A percentile compares a stretch with the other conserved stretches of the same genome.
Conservation (phyloP, 176 grass and related monocot genomes). For the Aegilops umbellulata region DNA sequence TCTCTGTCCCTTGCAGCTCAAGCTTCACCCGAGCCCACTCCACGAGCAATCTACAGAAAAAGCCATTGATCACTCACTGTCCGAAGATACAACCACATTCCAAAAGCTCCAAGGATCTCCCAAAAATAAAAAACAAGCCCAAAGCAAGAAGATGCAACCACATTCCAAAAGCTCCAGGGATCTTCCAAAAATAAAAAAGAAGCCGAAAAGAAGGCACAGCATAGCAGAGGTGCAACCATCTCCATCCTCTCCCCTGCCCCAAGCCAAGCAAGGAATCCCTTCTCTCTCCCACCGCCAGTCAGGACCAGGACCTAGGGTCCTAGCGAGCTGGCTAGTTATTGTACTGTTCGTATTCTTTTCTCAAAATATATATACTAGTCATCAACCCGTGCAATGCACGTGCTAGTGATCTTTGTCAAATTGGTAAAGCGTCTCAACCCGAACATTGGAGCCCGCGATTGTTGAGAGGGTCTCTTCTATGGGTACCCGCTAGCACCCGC, state of each 20-base stretch:
- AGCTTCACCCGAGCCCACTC: conserved; percentile 17
- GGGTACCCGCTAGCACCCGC: no score
- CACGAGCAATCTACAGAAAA: not conserved
- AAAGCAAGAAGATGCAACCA: conserved; percentile 14
- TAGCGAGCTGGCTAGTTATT: not conserved
- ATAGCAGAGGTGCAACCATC: not conserved
- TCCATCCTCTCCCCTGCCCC: not conserved
- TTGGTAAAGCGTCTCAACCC: no score
- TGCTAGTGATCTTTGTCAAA: no score
- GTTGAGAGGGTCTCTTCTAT: no score
- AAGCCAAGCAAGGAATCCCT: conserved; percentile 38
- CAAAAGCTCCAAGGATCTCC: conserved; percentile 19
- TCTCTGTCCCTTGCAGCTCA: conserved; percentile 33
- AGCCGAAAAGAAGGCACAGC: conserved; percentile 33
- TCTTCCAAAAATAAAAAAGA: not conserved
- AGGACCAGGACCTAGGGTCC: not conserved
- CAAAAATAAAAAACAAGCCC: not conserved
- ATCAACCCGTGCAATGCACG: no score
- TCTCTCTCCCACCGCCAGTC: no score
- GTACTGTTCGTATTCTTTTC: not conserved
- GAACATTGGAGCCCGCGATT: no score
- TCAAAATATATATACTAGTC: no score
- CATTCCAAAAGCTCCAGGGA: conserved; percentile 21
- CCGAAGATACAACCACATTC: conserved; percentile 18
- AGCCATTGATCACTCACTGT: conserved; percentile 26